phyloP scores from a whole-genome alignment of 805 yeast species.

The Saccharomycopsis sp. region DNA sequence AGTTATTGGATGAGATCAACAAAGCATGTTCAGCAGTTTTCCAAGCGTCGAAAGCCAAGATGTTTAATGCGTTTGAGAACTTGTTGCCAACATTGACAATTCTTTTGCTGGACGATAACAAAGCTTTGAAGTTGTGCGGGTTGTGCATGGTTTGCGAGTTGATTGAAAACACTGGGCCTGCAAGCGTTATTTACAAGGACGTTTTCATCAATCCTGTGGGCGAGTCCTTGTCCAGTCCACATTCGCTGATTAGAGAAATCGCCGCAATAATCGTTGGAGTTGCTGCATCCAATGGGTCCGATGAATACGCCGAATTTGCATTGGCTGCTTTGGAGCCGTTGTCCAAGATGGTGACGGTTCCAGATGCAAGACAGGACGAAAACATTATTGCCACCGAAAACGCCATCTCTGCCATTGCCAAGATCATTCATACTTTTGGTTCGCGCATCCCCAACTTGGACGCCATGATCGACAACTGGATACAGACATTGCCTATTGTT shows the following conservation, averaged over 20 bases:
- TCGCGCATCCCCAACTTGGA: conserved; percentile 46
- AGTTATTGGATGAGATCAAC: conserved; percentile 76
- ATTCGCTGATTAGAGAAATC: conserved; percentile 74
- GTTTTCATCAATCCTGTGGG: conserved; percentile 54
- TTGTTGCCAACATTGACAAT: conserved; percentile 55
- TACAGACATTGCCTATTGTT: conserved; percentile 68
- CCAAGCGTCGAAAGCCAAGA: conserved; percentile 47
- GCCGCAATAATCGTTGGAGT: conserved; percentile 80
- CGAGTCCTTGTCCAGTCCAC: conserved; percentile 52
- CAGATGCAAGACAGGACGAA: conserved; percentile 81
- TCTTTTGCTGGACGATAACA: conserved; percentile 55
- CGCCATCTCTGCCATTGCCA: conserved; percentile 74
- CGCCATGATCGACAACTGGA: conserved; percentile 64
- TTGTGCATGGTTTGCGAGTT: conserved; percentile 73
- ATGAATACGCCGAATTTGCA: conserved; percentile 50
- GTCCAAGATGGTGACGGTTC: conserved; percentile 59
- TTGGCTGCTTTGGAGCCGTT: conserved; percentile 67
- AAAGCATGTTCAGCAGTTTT: conserved; percentile 65
- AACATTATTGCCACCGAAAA: conserved; percentile 83
- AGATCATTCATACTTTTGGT: conserved; percentile 62
- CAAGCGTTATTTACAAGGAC: conserved; percentile 54
- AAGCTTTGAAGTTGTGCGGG: conserved; percentile 67
- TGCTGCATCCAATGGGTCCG: conserved; percentile 76
- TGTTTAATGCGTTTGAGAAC: conserved; percentile 55
- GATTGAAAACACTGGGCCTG: conserved; percentile 69